These are phyloP conservation scores for Ophiostoma triangulosporum DNA, from an alignment of 2,329 filamentous ascomycete genomes.

Conservation along the genomic window DNA sequence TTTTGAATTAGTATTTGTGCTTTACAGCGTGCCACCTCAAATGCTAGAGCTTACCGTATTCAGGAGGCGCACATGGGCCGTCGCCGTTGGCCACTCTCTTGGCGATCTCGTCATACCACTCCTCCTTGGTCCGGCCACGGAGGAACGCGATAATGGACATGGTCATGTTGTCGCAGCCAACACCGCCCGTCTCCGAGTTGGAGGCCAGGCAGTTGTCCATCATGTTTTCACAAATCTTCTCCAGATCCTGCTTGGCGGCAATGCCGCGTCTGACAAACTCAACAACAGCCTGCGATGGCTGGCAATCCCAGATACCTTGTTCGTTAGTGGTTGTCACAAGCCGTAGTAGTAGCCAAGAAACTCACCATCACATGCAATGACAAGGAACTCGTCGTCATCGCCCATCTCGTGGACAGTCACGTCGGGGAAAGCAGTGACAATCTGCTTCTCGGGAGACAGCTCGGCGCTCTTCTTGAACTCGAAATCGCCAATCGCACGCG, in stretches of 20 bases:
- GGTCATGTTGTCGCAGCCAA: constrained; percentile 99
- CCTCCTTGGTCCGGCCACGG: constrained; percentile 82
- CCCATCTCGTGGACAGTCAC: constrained; percentile 82
- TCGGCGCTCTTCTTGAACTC: constrained; percentile 99
- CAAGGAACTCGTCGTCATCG: constrained; percentile 89
- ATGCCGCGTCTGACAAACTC: constrained; percentile 96
- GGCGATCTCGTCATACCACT: constrained; percentile 96
- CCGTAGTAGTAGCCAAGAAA: not conserved
- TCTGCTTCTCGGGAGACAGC: constrained; percentile 93
- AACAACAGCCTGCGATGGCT: constrained; percentile 92
- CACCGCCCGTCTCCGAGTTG: constrained; percentile 93
- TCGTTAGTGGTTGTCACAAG: not conserved
- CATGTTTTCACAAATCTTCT: constrained; percentile 98
- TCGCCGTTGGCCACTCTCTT: constrained; percentile 92
- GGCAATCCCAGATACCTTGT: constrained; percentile 96
- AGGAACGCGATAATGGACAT: constrained; percentile 86
- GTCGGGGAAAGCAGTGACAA: constrained; percentile 93
- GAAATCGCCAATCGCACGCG: constrained; percentile 95
- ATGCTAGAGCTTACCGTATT: constrained; percentile 72
- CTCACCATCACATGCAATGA: constrained; percentile 84
- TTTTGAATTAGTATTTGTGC: not conserved
- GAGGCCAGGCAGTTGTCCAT: constrained; percentile 99
- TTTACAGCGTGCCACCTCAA: not conserved
- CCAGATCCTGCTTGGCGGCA: constrained; percentile 86
- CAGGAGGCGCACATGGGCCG: constrained; percentile 93